These are phyloP conservation scores for Arbutus unedo DNA, from an alignment of 148 eudicot genomes.

Conservation along the genomic window DNA sequence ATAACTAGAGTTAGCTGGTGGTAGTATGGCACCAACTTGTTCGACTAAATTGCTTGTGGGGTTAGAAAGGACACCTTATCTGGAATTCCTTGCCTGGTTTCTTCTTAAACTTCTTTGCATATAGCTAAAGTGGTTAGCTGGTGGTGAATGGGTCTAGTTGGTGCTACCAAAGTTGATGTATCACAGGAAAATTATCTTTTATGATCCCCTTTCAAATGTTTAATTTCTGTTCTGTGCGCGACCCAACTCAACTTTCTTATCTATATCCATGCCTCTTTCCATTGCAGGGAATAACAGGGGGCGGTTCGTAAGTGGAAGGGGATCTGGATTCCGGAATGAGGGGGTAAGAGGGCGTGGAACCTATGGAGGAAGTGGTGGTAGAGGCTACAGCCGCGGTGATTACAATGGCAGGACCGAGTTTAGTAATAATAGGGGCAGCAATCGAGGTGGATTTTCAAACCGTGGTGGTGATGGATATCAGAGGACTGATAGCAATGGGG, in stretches of 20 bases:
- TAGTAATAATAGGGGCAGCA: conserved; percentile 46
- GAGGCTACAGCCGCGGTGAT: conserved; percentile 67
- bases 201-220: too few species aligned
- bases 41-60: neutral
- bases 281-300: conserved; percentile 52
- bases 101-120: neutral
- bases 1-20: neutral
- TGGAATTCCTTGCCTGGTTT: neutral
- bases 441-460: conserved; percentile 40
- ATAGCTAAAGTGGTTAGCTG: neutral
- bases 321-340: conserved; percentile 66
- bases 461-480: conserved; percentile 60
- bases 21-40: neutral
- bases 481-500: conserved; percentile 33
- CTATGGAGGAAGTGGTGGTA: conserved; percentile 43
- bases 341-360: conserved; percentile 66
- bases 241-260: neutral
- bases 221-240: neutral
- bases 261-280: neutral
- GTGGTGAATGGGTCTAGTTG: neutral
- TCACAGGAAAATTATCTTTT: neutral
- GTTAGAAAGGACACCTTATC: neutral
- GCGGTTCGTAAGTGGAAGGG: conserved; percentile 55
- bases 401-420: conserved; percentile 46
- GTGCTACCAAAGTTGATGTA: neutral